phyloP scores from a whole-genome alignment of 163 green algal genomes.

The Scenedesmus sp. region DNA sequence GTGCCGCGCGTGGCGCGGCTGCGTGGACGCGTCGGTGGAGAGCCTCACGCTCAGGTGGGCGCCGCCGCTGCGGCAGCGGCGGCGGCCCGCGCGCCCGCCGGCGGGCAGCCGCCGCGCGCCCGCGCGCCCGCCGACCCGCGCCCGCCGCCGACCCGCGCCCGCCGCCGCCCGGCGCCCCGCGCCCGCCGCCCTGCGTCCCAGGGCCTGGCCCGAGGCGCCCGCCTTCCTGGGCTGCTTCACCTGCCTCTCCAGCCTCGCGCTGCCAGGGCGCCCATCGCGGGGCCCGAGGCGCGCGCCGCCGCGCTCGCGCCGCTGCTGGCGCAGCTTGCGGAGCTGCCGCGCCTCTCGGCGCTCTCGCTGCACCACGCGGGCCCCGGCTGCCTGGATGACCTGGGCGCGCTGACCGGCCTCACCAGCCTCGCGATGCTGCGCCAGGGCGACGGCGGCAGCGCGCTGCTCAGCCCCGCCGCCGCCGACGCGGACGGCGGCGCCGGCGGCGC shows the following conservation, averaged over 20 bases:
- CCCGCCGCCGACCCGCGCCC: no score
- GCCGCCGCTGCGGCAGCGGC: not conserved
- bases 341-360: slow-evolving; percentile 1
- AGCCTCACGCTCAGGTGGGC: slow-evolving; percentile 21
- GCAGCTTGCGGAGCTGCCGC: slow-evolving; percentile 4
- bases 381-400: slow-evolving; percentile 17
- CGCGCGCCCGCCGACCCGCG: no score
- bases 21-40: slow-evolving; percentile 10
- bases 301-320: slow-evolving; percentile 1
- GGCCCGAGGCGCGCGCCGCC: not conserved
- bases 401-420: slow-evolving; percentile 34
- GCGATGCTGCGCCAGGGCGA: not conserved
- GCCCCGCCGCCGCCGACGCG: not conserved
- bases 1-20: slow-evolving; percentile 27
- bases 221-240: slow-evolving; percentile 28
- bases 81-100: no score
- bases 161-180: no score
- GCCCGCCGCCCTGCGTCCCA: no score
- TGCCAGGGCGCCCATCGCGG: not conserved
- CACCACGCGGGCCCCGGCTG: not conserved
- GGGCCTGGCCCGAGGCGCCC: slow-evolving; percentile 4
- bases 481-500: not conserved
- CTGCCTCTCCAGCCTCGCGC: slow-evolving; percentile 3
- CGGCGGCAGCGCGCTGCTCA: no score
- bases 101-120: no score